Evolutionary conservation across 495 filamentous ascomycete genomes (phyloP), one percentile per base, ranked within the genome.

Genomic region (Tuber indicum): DNA sequence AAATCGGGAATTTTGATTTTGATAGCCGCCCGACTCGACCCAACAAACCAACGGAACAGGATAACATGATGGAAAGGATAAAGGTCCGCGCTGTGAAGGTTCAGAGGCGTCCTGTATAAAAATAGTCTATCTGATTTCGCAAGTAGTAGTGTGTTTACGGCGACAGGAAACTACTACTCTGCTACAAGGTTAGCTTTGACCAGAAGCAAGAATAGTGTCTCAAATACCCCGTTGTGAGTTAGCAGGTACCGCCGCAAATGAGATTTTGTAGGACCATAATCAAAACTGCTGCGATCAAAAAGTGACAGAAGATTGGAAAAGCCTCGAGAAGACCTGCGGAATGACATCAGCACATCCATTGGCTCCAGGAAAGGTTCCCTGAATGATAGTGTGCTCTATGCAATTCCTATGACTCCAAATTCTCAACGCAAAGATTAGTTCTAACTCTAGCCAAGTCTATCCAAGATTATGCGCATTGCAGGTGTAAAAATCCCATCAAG

Each of bases 251-350:
- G 91, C 90, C 92, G 95, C 96, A 86, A 97, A 97, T 39, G 92
- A 94, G 83, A 97, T 98, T 3, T 93, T 32, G 96, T 58, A 97
- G 86, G 45, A 97, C 94, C 0, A 93, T 96, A 82, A 98, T 93
- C 72, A 97, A 86, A 71, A 97, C 94, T 16, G 94, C 96, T 45
- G 97, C 90, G 32, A 97, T 90, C 72, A 98, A 87, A 81, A 97
- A 98, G 84, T 98, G 95, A 84, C 93, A 95, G 74, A 98, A 94
- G 84, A 97, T 92, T 43, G 97, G 87, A 41, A 41, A 2, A 41
- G 39, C 39, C 3, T 1, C 39, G 39, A 39, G 39, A 39, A 39
- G 39, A 39, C 1, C 39, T 39, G 39, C 39, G 3, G 14, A 62
- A 21, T 7, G 9, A 44, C 71, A 52, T 76, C 46, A 75, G 72